Conservation (phyloP, 2,329 filamentous ascomycete genomes). For the Phyllosticta citribraziliensis region DNA sequence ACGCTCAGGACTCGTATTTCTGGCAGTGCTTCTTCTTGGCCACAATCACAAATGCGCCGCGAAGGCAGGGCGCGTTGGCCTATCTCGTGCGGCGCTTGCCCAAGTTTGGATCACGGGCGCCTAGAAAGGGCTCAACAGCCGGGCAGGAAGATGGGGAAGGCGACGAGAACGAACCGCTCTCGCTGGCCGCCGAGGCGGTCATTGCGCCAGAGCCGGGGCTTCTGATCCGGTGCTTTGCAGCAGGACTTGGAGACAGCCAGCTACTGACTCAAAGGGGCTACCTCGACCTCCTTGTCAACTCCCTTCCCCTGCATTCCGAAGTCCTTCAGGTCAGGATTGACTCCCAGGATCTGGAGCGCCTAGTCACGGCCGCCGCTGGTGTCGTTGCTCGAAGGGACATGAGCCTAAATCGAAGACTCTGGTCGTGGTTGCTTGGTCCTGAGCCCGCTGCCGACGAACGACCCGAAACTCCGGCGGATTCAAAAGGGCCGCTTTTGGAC, state of each 20-base stretch:
- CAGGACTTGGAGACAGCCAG: slow-evolving; percentile 78
- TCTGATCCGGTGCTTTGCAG: slow-evolving; percentile 81
- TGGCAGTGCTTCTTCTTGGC: slow-evolving; percentile 98
- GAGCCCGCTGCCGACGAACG: slow-evolving; percentile 39
- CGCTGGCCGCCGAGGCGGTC: slow-evolving; percentile 52
- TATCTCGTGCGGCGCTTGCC: slow-evolving; percentile 76
- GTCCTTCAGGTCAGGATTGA: slow-evolving; percentile 70
- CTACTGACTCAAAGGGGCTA: slow-evolving; percentile 89
- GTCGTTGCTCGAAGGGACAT: slow-evolving; percentile 89
- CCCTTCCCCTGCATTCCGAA: slow-evolving; percentile 73
- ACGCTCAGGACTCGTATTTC: slow-evolving; percentile 70
- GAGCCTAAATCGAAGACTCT: slow-evolving; percentile 90
- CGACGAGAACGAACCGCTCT: slow-evolving; percentile 23
- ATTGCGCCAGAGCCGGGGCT: slow-evolving; percentile 86
- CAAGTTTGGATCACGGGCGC: slow-evolving; percentile 38
- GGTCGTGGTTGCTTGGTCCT: slow-evolving; percentile 90
- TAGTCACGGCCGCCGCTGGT: slow-evolving; percentile 73
- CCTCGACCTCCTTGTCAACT: slow-evolving; percentile 81
- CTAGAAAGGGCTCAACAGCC: slow-evolving; percentile 10
- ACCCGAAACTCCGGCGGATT: slow-evolving; percentile 25
- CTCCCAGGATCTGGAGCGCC: slow-evolving; percentile 64
- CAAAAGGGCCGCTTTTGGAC: slow-evolving; percentile 27
- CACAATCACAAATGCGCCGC: slow-evolving; percentile 77
- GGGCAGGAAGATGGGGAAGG: slow-evolving; percentile 8
- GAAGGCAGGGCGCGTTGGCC: slow-evolving; percentile 76